These are phyloP conservation scores for Oenanthe javanica DNA, from an alignment of 140 eudicot species.

Conservation along the genomic window DNA sequence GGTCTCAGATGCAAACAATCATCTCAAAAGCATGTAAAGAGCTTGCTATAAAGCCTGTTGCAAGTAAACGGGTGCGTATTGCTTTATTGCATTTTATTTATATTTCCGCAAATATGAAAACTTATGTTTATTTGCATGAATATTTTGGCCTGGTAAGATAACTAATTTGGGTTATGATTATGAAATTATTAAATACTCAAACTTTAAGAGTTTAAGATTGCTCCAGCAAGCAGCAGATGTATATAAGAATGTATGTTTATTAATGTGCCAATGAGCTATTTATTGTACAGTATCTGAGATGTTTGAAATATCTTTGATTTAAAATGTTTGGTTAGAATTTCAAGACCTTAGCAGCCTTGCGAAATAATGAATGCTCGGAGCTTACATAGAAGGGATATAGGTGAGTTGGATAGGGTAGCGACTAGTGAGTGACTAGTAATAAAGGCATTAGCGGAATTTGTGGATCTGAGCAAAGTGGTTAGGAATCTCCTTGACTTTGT, in stretches of 20 bases:
- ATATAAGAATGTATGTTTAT: background rate
- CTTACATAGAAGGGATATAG: no score
- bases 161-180: background rate
- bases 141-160: background rate
- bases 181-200: background rate
- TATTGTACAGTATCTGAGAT: background rate
- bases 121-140: background rate
- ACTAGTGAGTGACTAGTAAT: no score
- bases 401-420: no score
- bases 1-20: conserved; percentile 99
- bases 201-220: background rate
- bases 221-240: background rate
- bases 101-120: background rate
- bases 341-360: no score
- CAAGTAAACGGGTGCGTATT: conserved; percentile 80
- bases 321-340: no score
- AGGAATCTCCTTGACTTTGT: no score
- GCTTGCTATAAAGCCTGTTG: conserved; percentile 78
- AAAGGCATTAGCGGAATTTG: no score
- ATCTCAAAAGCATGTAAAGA: conserved; percentile 86
- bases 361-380: no score
- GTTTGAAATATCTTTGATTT: no score
- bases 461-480: no score
- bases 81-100: background rate
- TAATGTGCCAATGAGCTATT: background rate